Evolutionary conservation across 768 basidiomycete species (phyloP).

Genomic region (Phylloporus arenicola): DNA sequence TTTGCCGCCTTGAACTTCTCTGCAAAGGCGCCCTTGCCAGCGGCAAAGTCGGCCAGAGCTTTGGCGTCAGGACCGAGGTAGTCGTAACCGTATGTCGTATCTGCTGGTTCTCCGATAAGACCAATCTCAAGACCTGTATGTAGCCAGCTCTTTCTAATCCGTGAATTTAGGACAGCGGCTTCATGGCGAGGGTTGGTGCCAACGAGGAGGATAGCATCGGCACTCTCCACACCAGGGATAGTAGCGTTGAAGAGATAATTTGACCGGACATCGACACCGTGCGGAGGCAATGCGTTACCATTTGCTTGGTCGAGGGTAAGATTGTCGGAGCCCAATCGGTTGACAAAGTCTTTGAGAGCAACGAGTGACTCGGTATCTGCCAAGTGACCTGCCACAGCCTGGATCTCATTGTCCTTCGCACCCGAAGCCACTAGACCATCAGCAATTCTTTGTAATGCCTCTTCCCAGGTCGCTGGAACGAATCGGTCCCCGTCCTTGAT

Average conservation of each 20-base stretch:
- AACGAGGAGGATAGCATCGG: constrained; percentile 88
- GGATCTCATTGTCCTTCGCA: constrained; percentile 87
- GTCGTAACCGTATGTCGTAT: constrained; percentile 91
- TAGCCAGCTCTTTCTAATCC: constrained; percentile 92
- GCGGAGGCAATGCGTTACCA: constrained; percentile 63
- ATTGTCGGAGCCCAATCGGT: constrained; percentile 94
- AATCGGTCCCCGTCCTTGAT: constrained; percentile 91
- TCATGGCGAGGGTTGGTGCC: constrained; percentile 98
- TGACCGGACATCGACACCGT: constrained; percentile 86
- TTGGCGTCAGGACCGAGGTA: constrained; percentile 76
- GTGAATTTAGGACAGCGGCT: constrained; percentile 94
- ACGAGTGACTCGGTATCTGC: constrained; percentile 94
- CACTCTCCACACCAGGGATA: constrained; percentile 84
- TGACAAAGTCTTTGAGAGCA: constrained; percentile 88
- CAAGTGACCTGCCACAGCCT: constrained; percentile 87
- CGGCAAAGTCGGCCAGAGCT: constrained; percentile 69
- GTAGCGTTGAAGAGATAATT: constrained; percentile 97
- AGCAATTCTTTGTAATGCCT: constrained; percentile 71
- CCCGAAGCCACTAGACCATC: constrained; percentile 77
- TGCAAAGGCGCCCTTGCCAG: constrained; percentile 75
- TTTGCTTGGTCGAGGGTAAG: constrained; percentile 70
- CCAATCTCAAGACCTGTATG: constrained; percentile 83
- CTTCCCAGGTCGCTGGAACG: constrained; percentile 85
- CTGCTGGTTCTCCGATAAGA: constrained; percentile 83
- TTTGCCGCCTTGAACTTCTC: constrained; percentile 86